Conservation (phyloP, 1,284 basidiomycete genomes). For the Meira miltonrushii region DNA sequence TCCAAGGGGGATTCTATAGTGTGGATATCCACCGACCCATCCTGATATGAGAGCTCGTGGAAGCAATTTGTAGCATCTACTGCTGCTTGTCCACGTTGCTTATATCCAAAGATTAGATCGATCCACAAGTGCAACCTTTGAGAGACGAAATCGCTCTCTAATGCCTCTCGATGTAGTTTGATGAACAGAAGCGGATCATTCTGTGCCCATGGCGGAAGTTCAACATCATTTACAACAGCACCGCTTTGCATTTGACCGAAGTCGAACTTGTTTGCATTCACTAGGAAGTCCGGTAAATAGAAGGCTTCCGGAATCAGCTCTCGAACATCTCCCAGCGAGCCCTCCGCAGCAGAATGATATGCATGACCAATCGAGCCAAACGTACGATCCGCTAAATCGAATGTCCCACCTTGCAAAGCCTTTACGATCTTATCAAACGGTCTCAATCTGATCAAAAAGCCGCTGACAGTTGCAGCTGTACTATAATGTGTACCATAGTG, state of each 20-base stretch:
- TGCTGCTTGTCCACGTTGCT: constrained; percentile 40
- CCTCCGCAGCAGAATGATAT: constrained; percentile 77
- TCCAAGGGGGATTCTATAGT: constrained; percentile 79
- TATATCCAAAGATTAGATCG: constrained; percentile 61
- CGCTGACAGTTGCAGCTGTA: constrained; percentile 93
- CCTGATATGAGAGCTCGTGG: constrained; percentile 90
- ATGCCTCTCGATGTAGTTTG: constrained; percentile 71
- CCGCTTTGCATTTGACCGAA: constrained; percentile 80
- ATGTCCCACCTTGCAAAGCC: constrained; percentile 61
- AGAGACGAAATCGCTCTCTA: constrained; percentile 85
- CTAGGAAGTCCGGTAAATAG: constrained; percentile 56
- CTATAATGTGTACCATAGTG: constrained; percentile 76
- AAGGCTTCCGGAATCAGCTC: constrained; percentile 89
- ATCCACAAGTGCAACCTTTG: constrained; percentile 83
- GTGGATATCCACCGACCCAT: constrained; percentile 52
- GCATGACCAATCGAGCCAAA: constrained; percentile 70
- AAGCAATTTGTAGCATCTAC: constrained; percentile 73
- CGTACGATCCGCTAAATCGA: constrained; percentile 88
- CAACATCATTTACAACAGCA: constrained; percentile 78
- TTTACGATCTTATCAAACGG: constrained; percentile 56
- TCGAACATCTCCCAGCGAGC: constrained; percentile 84
- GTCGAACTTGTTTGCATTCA: constrained; percentile 57
- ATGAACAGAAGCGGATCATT: constrained; percentile 79
- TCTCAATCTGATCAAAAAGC: constrained; percentile 81
- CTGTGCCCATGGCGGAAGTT: constrained; percentile 84